Evolutionary conservation across 805 yeast species (phyloP).

Genomic region (Nakazawaea sp.): DNA sequence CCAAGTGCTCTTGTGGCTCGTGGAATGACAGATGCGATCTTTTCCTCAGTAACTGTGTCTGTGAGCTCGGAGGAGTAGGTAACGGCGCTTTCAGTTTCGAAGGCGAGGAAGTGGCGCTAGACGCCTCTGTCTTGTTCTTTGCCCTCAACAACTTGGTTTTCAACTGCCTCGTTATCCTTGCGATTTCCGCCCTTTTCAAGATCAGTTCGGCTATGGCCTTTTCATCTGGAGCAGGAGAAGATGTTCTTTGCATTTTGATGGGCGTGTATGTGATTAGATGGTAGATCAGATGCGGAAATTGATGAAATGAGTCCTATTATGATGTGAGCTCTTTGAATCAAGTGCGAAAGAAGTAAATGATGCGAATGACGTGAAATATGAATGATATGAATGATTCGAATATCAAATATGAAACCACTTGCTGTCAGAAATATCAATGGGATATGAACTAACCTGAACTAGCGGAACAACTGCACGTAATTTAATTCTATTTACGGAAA

Average conservation of each 20-base stretch:
- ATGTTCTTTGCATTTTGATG: not conserved
- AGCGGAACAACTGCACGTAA: no score
- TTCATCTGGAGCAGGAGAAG: constrained; percentile 17
- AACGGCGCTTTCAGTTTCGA: not conserved
- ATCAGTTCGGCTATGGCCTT: constrained; percentile 36
- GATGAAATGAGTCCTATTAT: no score
- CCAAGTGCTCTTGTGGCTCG: not conserved
- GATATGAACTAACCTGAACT: no score
- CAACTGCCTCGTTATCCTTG: constrained; percentile 36
- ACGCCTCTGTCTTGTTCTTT: constrained; percentile 21
- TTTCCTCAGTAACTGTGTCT: constrained; percentile 1
- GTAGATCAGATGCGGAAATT: no score
- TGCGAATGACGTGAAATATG: no score
- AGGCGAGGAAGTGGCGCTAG: not conserved
- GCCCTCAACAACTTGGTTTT: constrained; percentile 35
- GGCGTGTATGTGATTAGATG: not conserved
- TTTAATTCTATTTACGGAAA: no score
- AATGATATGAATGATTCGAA: no score
- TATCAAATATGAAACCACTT: no score
- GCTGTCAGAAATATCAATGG: no score
- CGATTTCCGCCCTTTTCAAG: constrained; percentile 37
- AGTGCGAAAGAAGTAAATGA: no score
- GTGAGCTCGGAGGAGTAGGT: constrained; percentile 9
- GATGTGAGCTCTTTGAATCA: no score
- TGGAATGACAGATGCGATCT: constrained; percentile 2